phyloP scores from a whole-genome alignment of 257 asterid genomes.

The Parsonsia alboflavescens region DNA sequence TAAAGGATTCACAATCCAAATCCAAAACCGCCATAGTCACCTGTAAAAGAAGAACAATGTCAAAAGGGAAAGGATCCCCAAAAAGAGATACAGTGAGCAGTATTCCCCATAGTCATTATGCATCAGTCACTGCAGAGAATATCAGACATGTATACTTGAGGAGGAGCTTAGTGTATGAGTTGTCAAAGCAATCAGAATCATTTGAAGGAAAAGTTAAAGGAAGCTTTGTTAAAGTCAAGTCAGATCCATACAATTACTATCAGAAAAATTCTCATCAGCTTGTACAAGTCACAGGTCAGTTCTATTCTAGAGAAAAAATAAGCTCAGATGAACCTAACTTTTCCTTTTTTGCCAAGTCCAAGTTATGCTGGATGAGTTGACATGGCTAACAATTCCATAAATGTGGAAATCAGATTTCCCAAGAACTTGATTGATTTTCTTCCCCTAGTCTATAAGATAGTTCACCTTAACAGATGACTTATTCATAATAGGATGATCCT shows the following conservation, averaged over 20 bases:
- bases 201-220: conserved; percentile 67
- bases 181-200: conserved; percentile 49
- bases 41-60: conserved; percentile 30
- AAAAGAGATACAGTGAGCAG: conserved; percentile 18
- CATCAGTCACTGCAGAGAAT: conserved; percentile 56
- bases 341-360: not conserved
- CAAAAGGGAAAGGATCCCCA: conserved; percentile 25
- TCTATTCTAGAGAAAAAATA: not conserved
- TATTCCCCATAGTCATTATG: conserved; percentile 39
- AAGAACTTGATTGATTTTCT: not conserved
- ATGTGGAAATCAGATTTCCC: not conserved
- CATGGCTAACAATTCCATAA: not conserved
- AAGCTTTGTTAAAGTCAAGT: conserved; percentile 55
- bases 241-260: conserved; percentile 38
- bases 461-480: not conserved
- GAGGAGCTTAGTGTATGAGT: conserved; percentile 52
- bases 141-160: conserved; percentile 70
- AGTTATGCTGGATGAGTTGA: conserved; percentile 3
- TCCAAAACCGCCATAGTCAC: conserved; percentile 14
- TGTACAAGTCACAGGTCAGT: conserved; percentile 72
- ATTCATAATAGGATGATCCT: not conserved
- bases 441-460: not conserved
- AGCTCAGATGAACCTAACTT: not conserved
- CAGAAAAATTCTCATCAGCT: conserved; percentile 48
- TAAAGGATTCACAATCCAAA: conserved; percentile 26